Percentiles rank a stretch among this genome's conserved stretches.
phyloP scores from a whole-genome alignment of 306 rosid genomes.

The Gynostemma pentaphyllum region DNA sequence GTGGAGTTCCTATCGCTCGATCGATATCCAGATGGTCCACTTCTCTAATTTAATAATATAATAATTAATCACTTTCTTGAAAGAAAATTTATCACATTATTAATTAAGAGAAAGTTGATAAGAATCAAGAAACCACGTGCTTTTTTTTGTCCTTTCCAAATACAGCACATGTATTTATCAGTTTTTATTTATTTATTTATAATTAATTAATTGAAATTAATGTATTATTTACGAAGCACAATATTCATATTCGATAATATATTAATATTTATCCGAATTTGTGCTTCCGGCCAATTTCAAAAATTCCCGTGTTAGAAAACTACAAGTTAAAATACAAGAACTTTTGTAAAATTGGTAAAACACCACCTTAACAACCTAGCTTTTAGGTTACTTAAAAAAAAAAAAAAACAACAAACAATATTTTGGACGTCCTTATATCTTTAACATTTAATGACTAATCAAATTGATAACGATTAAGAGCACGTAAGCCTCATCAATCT shows the following conservation, averaged over 20 bases:
- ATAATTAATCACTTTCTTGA: not conserved
- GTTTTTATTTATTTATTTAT: not conserved
- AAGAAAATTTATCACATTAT: not conserved
- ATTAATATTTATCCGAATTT: not conserved
- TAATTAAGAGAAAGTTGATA: not conserved
- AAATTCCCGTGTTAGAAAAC: no score
- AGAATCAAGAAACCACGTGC: not conserved
- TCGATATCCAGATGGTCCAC: not conserved
- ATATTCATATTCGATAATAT: not conserved
- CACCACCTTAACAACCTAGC: no score
- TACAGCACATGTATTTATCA: not conserved
- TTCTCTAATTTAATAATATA: not conserved
- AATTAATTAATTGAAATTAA: not conserved
- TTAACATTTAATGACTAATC: no score
- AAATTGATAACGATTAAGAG: no score
- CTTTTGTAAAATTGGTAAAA: no score
- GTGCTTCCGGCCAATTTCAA: no score
- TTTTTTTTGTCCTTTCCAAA: not conserved
- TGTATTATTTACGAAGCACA: not conserved
- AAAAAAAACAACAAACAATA: no score
- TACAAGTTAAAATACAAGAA: no score
- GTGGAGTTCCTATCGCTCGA: no score
- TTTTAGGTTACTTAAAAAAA: no score
- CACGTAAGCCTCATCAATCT: no score
- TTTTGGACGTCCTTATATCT: no score